These are phyloP conservation scores for Aulographum hederae DNA, from an alignment of 2,329 filamentous ascomycete genomes.

Conservation along the genomic window DNA sequence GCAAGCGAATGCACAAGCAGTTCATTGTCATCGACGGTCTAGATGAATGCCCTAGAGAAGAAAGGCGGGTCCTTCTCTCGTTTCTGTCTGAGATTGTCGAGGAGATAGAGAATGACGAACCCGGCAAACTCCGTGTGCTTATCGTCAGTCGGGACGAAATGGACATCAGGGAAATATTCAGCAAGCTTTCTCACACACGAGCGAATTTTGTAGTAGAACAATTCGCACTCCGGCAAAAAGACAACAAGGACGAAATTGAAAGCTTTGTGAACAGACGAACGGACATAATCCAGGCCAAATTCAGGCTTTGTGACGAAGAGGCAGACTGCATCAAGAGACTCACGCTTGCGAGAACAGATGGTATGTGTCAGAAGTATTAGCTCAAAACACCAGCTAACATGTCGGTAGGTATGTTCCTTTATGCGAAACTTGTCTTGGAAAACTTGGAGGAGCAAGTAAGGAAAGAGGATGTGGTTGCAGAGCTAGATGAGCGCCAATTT, in stretches of 20 bases:
- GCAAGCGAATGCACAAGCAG: slow-evolving; percentile 10
- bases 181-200: slow-evolving; percentile 2
- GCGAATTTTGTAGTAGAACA: slow-evolving; percentile 5
- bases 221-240: slow-evolving; percentile 9
- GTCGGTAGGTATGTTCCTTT: slow-evolving; percentile 10
- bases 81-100: slow-evolving; percentile 13
- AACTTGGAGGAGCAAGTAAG: slow-evolving; percentile 7
- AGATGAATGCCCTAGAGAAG: slow-evolving; percentile 19
- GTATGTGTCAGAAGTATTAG: neutral
- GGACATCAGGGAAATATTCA: slow-evolving; percentile 12
- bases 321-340: slow-evolving; percentile 1
- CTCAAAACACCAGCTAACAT: neutral
- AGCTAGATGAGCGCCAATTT: slow-evolving; percentile 7
- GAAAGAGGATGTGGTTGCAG: slow-evolving; percentile 6
- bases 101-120: slow-evolving; percentile 5
- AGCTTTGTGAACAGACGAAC: slow-evolving; percentile 10
- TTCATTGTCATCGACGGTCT: slow-evolving; percentile 27
- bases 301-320: slow-evolving; percentile 6
- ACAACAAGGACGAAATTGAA: slow-evolving; percentile 14
- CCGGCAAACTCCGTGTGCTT: slow-evolving; percentile 13
- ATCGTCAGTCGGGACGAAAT: slow-evolving; percentile 15
- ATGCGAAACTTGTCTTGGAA: slow-evolving; percentile 9
- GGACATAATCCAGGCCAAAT: slow-evolving; percentile 7
- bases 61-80: slow-evolving; percentile 12
- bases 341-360: neutral